Evolutionary conservation across 1,284 basidiomycete genomes (phyloP).

Genomic region (Heterobasidion occidentale): DNA sequence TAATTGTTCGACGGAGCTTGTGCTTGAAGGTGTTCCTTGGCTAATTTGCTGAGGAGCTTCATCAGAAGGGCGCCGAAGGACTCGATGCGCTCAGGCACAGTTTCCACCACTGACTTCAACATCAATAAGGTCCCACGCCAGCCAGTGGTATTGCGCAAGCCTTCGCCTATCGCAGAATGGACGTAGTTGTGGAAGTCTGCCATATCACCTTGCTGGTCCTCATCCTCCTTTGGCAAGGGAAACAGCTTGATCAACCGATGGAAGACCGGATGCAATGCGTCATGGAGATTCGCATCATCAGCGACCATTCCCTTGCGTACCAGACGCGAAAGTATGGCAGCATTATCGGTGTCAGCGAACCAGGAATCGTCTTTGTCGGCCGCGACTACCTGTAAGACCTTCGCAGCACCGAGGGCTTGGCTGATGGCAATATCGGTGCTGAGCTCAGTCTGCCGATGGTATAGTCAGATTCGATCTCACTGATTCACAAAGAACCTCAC

Average conservation of each 20-base stretch:
- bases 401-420: conserved; percentile 78
- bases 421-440: conserved; percentile 56
- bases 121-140: conserved; percentile 82
- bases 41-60: conserved; percentile 81
- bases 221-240: conserved; percentile 77
- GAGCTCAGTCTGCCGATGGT: conserved; percentile 57
- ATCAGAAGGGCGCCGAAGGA: conserved; percentile 71
- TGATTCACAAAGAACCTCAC: conserved; percentile 31
- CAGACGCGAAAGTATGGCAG: conserved; percentile 78
- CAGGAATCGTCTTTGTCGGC: conserved; percentile 82
- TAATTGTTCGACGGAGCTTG: conserved; percentile 34
- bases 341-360: conserved; percentile 59
- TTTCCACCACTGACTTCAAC: conserved; percentile 84
- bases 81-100: conserved; percentile 82
- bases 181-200: conserved; percentile 79
- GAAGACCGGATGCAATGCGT: conserved; percentile 78
- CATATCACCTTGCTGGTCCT: conserved; percentile 56
- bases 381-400: conserved; percentile 84
- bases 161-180: conserved; percentile 74
- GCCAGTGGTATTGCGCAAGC: conserved; percentile 65
- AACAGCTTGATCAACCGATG: conserved; percentile 82
- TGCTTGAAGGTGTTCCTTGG: conserved; percentile 76
- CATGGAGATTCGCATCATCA: conserved; percentile 72
- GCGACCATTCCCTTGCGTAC: conserved; percentile 83
- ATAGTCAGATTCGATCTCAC: conserved; percentile 5